Evolutionary conservation across 164 flowering plant genomes (phyloP).

Genomic region (Umbellularia californica): DNA sequence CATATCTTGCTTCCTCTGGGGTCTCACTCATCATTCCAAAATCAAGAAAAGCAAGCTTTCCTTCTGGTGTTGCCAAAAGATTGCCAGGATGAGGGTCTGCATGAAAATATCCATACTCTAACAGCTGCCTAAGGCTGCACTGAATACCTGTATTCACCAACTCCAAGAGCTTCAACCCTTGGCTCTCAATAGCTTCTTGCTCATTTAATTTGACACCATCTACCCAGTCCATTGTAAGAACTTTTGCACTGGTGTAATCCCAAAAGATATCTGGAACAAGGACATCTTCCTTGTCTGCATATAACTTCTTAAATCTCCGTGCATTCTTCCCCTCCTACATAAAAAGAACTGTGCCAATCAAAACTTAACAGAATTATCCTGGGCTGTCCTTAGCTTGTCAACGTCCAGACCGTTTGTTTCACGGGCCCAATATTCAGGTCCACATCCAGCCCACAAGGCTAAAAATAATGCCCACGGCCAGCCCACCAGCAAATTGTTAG

Average conservation of each 20-base stretch:
- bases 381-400: background rate
- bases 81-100: constrained; percentile 99
- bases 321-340: constrained; percentile 98
- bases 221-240: constrained; percentile 97
- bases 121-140: constrained; percentile 93
- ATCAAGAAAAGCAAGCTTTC: constrained; percentile 96
- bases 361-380: background rate
- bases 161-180: constrained; percentile 83
- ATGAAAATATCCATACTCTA: constrained; percentile 95
- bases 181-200: constrained; percentile 82
- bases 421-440: too few relatives aligned
- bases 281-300: constrained; percentile 89
- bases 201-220: constrained; percentile 88
- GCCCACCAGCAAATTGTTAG: too few relatives aligned
- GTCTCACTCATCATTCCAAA: constrained; percentile 99
- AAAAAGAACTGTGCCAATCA: constrained; percentile 31
- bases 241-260: constrained; percentile 92
- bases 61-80: constrained; percentile 93
- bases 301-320: constrained; percentile 83
- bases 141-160: constrained; percentile 90
- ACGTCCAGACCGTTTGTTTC: background rate
- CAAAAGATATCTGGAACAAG: constrained; percentile 92
- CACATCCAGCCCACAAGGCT: background rate
- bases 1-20: constrained; percentile 92
- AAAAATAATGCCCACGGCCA: too few relatives aligned